Conservation (phyloP, 345 rosid species). For the Rhodamnia rubescens region DNA sequence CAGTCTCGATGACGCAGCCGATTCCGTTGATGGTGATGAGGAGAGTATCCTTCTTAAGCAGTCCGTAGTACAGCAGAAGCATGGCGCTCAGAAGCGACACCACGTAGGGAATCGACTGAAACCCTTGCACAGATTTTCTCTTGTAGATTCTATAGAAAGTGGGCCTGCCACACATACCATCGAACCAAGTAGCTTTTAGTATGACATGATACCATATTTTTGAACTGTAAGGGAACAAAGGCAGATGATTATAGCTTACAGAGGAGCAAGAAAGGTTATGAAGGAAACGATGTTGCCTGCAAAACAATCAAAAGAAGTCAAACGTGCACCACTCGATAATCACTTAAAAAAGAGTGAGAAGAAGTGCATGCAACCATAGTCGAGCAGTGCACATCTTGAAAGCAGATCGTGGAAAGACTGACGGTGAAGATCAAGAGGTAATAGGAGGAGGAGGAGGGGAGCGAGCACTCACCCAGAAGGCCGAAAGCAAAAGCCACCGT, state of each 20-base stretch:
- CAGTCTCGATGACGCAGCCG: slow-evolving; percentile 27
- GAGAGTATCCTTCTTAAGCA: slow-evolving; percentile 23
- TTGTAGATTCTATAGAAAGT: slow-evolving; percentile 49
- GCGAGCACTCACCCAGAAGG: slow-evolving; percentile 37
- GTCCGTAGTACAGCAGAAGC: slow-evolving; percentile 71
- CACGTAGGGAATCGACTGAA: slow-evolving; percentile 67
- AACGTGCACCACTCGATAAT: background rate
- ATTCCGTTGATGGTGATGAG: slow-evolving; percentile 55
- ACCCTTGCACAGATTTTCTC: slow-evolving; percentile 64
- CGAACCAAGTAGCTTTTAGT: background rate
- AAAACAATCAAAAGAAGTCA: slow-evolving; percentile 1
- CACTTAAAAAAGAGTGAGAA: background rate
- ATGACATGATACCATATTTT: background rate
- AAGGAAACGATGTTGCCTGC: slow-evolving; percentile 63
- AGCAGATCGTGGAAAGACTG: background rate
- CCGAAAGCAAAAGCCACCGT: slow-evolving; percentile 45
- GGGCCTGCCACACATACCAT: slow-evolving; percentile 23
- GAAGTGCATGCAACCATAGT: background rate
- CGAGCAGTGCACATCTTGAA: background rate
- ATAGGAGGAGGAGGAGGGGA: background rate
- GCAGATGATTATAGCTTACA: slow-evolving; percentile 22
- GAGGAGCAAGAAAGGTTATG: slow-evolving; percentile 55
- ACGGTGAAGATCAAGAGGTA: background rate
- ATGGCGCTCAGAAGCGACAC: slow-evolving; percentile 58
- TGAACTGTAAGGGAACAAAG: background rate